Conservation (phyloP, 2,329 filamentous ascomycete genomes). For the Pseudogymnoascus sp. region DNA sequence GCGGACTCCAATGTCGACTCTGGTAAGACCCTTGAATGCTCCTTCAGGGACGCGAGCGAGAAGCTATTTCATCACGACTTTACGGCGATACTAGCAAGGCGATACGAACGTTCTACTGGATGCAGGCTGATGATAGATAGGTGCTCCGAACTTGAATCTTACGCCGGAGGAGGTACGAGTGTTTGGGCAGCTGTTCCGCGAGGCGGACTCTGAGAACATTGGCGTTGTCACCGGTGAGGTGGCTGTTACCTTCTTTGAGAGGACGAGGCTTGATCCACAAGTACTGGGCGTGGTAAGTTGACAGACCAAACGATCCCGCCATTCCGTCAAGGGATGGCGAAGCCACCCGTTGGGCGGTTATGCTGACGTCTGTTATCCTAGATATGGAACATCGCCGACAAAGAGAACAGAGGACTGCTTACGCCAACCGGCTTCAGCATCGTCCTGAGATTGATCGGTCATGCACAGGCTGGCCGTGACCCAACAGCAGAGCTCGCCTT, state of each 20-base stretch:
- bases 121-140: conserved; percentile 30
- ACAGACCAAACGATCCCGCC: not conserved
- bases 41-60: not conserved
- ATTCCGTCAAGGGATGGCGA: conserved; percentile 9
- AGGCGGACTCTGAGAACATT: conserved; percentile 83
- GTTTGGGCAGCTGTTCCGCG: conserved; percentile 86
- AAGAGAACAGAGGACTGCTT: conserved; percentile 87
- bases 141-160: conserved; percentile 68
- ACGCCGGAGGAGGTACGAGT: conserved; percentile 86
- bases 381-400: conserved; percentile 99
- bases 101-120: not conserved
- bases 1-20: conserved; percentile 11
- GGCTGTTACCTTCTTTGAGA: conserved; percentile 96
- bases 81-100: not conserved
- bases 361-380: conserved; percentile 32
- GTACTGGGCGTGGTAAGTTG: conserved; percentile 72
- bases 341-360: not conserved
- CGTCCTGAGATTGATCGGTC: conserved; percentile 87
- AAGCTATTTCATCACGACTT: not conserved
- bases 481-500: conserved; percentile 75
- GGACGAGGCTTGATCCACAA: conserved; percentile 79
- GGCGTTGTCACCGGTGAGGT: conserved; percentile 93
- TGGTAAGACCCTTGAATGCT: conserved; percentile 10
- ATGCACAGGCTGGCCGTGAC: conserved; percentile 81
- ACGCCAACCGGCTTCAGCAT: conserved; percentile 90